Evolutionary conservation across 2,329 filamentous ascomycete species (phyloP), one percentile per base, ranked within the genome.

Genomic region (Beauveria varroae): DNA sequence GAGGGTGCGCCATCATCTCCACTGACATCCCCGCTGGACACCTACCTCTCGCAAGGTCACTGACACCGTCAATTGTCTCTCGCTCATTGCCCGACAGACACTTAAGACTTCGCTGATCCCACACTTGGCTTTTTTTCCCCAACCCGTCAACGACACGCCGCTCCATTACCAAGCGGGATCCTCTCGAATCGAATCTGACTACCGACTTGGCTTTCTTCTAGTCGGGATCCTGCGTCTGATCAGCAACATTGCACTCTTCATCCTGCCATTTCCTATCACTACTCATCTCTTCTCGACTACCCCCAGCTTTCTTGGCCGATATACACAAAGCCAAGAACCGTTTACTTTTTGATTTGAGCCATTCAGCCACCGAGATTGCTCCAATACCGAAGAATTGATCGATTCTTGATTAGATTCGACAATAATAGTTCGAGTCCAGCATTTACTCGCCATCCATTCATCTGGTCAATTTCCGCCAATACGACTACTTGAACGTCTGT

Each of bases 21-120:
- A 74, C 71, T 70, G 66, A 68, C 69, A 69, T 72, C 69, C 73
- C 59, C 59, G 53, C 59, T 30, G 34, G 52, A 57, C 72, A 71
- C 71, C 69, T 70, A 68, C 75, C 75, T 60, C 49, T 53, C 40
- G 43, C 56, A 58, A 51, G 49, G 40, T 60, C 57, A 60, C 57
- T 52, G 57, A 60, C 57, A 60, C 57, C 24, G 57, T 60, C 57
- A 46, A 52, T 60, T 71, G 70, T 69, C 69, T 67, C 65, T 70
- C 67, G 68, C 69, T 70, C 56, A 46, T 61, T 55, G 44, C 61
- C 61, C 52, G 65, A 68, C 67, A 69, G 75, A 78, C 79, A 82
- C 80, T 81, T 83, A 83, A 83, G 74, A 81, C 78, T 77, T 79
- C 78, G 81, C 80, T 82, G 81, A 83, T 83, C 81, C 81, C 80